Evolutionary conservation across 1,139 yeast genomes (phyloP), one percentile per base, ranked within the genome.

Genomic region (Candida tetrigidarum): DNA sequence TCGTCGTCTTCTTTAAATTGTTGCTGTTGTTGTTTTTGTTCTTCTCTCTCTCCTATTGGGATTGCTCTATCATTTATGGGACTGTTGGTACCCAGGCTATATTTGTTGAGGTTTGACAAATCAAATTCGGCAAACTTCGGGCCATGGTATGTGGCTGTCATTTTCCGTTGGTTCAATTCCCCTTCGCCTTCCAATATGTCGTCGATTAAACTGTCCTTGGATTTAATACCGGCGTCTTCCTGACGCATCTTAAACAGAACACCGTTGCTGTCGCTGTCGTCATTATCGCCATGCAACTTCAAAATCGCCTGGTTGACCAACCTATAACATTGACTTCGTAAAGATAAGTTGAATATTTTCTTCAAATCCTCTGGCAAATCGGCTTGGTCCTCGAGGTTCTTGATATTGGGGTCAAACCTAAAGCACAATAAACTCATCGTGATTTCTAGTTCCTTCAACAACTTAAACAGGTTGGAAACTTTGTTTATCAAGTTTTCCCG

Each of bases 341-440:
- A 57, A 12, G 81, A 74, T 32, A 80, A 61, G 43, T 84, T 78
- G 53, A 84, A 76, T 27, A 84, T 59, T 22, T 67, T 63, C 36
- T 75, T 65, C 50, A 84, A 62, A 49, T 76, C 80, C 22, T 67
- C 67, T 0, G 91, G 91, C 32, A 84, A 58, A 47, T 70, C 77
- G 37, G 63, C 62, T 51, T 71, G 74, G 16, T 69, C 71, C 28
- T 64, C 67, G 3, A 67, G 57, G 18, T 66, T 59, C 22, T 60
- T 60, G 5, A 61, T 47, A 3, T 52, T 45, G n/a, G 75, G 67
- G 48, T 73, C 78, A 52, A 74, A 73, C 42, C 63, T 68, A 52
- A 82, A 81, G 53, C 87, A 83, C 26, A 86, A 66, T 42, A 83
- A 67, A 44, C 90, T 83, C 89, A 86, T 84, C 8, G 89, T 81